Evolutionary conservation across 768 basidiomycete genomes (phyloP).

Genomic region (Daedaleopsis sinensis): DNA sequence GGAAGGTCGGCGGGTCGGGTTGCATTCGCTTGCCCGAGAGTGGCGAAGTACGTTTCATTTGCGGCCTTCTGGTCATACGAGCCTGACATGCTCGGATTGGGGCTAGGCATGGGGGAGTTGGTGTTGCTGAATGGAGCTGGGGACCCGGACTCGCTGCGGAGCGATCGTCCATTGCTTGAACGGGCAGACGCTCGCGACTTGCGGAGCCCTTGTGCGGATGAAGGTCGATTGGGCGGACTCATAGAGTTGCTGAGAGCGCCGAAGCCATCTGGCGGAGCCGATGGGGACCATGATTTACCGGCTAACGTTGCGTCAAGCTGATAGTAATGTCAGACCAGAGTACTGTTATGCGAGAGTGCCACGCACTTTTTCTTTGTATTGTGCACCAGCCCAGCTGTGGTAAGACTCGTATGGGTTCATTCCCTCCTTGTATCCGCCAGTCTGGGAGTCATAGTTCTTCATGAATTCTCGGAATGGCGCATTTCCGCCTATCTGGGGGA

Average conservation of each 20-base stretch:
- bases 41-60: conserved; percentile 88
- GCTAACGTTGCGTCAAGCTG: conserved; percentile 81
- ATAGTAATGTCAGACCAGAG: conserved; percentile 20
- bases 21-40: conserved; percentile 82
- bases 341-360: not conserved
- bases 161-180: conserved; percentile 45
- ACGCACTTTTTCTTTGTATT: conserved; percentile 91
- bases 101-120: conserved; percentile 32
- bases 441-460: conserved; percentile 67
- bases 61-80: conserved; percentile 64
- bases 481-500: conserved; percentile 82
- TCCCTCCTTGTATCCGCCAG: conserved; percentile 68
- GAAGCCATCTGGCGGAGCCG: conserved; percentile 59
- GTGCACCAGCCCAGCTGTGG: conserved; percentile 91
- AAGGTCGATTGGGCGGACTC: conserved; percentile 59
- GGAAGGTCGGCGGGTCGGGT: conserved; percentile 76
- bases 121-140: conserved; percentile 52
- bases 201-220: conserved; percentile 81
- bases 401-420: conserved; percentile 77
- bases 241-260: conserved; percentile 36
- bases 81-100: conserved; percentile 46
- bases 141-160: conserved; percentile 59
- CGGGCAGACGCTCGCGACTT: conserved; percentile 81
- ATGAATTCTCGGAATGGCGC: conserved; percentile 80
- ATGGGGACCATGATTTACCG: conserved; percentile 79